These are phyloP conservation scores for Pleurotus platypus DNA, from an alignment of 768 basidiomycete species.

Conservation along the genomic window DNA sequence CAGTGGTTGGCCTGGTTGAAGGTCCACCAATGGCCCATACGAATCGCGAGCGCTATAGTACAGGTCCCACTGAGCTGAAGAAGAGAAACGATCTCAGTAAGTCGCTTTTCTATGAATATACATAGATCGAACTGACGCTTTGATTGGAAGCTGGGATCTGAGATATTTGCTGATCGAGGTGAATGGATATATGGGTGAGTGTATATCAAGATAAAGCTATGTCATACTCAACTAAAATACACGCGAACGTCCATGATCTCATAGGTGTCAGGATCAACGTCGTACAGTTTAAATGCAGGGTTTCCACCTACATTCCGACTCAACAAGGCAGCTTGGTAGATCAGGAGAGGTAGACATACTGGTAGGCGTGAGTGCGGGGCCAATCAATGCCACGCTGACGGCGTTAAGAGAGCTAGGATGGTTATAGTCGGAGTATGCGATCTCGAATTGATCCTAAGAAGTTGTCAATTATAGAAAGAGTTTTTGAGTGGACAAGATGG, in stretches of 20 bases:
- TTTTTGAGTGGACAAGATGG: not conserved
- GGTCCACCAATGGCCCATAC: slow-evolving; percentile 26
- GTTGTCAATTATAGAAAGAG: not conserved
- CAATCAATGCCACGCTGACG: slow-evolving; percentile 26
- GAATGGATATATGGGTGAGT: not conserved
- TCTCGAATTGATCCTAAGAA: slow-evolving; percentile 34
- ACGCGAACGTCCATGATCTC: slow-evolving; percentile 34
- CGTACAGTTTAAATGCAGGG: slow-evolving; percentile 36
- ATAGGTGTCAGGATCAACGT: slow-evolving; percentile 38
- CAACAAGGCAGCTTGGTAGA: not conserved
- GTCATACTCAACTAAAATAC: slow-evolving; percentile 20
- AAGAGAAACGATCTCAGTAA: not conserved
- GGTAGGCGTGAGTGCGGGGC: slow-evolving; percentile 35
- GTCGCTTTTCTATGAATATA: too few relatives aligned
- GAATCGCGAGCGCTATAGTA: slow-evolving; percentile 33
- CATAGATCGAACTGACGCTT: slow-evolving; percentile 12
- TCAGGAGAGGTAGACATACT: slow-evolving; percentile 19
- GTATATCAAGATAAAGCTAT: slow-evolving; percentile 6
- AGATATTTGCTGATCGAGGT: slow-evolving; percentile 18
- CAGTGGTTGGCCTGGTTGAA: slow-evolving; percentile 27
- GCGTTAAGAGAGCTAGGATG: slow-evolving; percentile 26
- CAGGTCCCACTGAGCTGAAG: slow-evolving; percentile 26
- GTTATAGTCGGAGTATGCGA: slow-evolving; percentile 33
- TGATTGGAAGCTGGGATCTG: slow-evolving; percentile 22
- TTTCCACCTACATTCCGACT: slow-evolving; percentile 23